Base-by-base conservation (phyloP, 768 basidiomycete genomes). In the Tylopilus intermedius region DNA sequence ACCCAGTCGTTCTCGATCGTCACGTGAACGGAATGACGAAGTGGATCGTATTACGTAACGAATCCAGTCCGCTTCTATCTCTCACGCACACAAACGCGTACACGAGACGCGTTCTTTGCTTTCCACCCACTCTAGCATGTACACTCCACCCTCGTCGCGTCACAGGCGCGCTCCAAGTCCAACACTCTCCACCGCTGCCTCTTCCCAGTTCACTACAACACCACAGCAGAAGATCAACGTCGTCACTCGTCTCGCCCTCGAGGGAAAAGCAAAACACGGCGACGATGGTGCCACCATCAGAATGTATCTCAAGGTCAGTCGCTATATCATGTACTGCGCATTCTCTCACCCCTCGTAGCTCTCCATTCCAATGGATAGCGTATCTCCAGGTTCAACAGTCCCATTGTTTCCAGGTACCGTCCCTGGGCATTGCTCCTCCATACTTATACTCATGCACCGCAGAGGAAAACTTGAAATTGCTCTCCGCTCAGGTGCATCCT, bases 401-500 rank as follows among this genome's bases (percentile, higher is more conserved):
- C 79, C 88, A 7, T 68, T 91, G 7, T 90, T 90, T 66, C 81
- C 83, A 57, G 88, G 88, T 84, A 52, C 52, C 75, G 26, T 15
- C 40, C 7, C 30, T 42, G 13, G 39, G 11, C 9, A 40, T 29
- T 10, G 13, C 33, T 15, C 18, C 33, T 15, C 18, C 37, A 26
- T 15, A 40, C 6, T 9, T 24, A 50, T 62, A 21, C 54, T 42
- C 43, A 35, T 47, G 7, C 42, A 8, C 46, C 0, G 6, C 60
- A 89, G 89, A 91, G 83, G 88, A 87, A 57, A 89, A 86, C 62
- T 71, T 90, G 55, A 89, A 87, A 67, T 78, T 91, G 44, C 64
- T 88, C 40, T 76, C 79, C 8, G 85, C 85, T 8, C 79, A 87
- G 64, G 80, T 89, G 4, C 89, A 91, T 59, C 89, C 90, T 8